Evolutionary conservation across 192 early-diverging fungal species (phyloP).

Genomic region (Mortierella hygrophila): DNA sequence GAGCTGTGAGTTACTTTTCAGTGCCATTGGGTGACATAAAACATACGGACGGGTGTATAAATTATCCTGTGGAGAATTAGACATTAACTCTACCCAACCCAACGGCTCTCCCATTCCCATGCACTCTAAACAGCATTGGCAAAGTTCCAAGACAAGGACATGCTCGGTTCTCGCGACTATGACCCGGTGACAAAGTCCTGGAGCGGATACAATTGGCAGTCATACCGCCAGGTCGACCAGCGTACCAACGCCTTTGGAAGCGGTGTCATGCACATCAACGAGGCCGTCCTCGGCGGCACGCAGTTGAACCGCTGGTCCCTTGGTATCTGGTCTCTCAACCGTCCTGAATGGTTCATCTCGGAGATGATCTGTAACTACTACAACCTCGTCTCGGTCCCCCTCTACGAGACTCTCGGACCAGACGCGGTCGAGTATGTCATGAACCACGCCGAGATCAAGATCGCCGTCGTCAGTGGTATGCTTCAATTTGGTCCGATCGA

Average conservation of each 20-base stretch:
- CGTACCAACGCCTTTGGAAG: constrained; percentile 74
- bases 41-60: background rate
- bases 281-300: constrained; percentile 39
- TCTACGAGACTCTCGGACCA: constrained; percentile 92
- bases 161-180: constrained; percentile 71
- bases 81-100: background rate
- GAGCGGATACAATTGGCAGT: constrained; percentile 76
- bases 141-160: constrained; percentile 61
- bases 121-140: constrained; percentile 56
- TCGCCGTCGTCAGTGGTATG: constrained; percentile 66
- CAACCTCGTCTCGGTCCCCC: constrained; percentile 74
- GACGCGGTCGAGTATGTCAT: constrained; percentile 86
- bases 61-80: background rate
- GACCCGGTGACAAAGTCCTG: constrained; percentile 65
- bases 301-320: constrained; percentile 59
- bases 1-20: constrained; percentile 7
- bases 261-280: constrained; percentile 70
- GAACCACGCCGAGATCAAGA: constrained; percentile 81
- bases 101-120: background rate
- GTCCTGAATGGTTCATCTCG: constrained; percentile 72
- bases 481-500: background rate
- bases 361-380: constrained; percentile 74
- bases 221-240: constrained; percentile 69
- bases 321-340: constrained; percentile 75
- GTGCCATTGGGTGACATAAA: background rate